Conservation (phyloP, 2,329 filamentous ascomycete genomes). For the Cladosporium phlei region DNA sequence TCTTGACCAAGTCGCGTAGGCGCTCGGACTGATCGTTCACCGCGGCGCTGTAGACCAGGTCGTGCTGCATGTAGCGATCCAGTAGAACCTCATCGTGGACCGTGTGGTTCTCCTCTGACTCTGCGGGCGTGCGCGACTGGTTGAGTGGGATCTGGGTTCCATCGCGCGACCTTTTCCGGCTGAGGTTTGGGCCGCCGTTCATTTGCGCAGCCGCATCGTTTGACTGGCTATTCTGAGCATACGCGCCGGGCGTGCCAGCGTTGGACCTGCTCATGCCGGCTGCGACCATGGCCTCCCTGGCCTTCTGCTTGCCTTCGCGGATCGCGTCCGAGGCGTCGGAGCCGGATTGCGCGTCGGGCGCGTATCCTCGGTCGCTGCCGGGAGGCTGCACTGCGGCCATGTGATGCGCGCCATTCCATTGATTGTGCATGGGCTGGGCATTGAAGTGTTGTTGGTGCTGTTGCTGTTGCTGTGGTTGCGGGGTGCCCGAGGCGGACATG, state of each 20-base stretch:
- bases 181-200: slow-evolving; percentile 38
- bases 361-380: slow-evolving; percentile 18
- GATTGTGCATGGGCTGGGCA: slow-evolving; percentile 13
- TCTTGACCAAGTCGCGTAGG: slow-evolving; percentile 47
- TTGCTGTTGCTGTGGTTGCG: slow-evolving; percentile 7
- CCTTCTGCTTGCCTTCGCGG: slow-evolving; percentile 56
- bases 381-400: slow-evolving; percentile 22
- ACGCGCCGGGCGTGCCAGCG: slow-evolving; percentile 17
- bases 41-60: slow-evolving; percentile 55
- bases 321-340: slow-evolving; percentile 41
- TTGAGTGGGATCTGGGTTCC: slow-evolving; percentile 49
- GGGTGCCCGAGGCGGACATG: slow-evolving; percentile 15
- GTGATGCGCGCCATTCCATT: slow-evolving; percentile 14
- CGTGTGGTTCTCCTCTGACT: slow-evolving; percentile 17
- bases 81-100: slow-evolving; percentile 41
- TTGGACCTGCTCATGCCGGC: slow-evolving; percentile 37
- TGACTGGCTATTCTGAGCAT: slow-evolving; percentile 15
- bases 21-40: slow-evolving; percentile 44
- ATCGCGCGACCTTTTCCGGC: slow-evolving; percentile 57
- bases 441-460: slow-evolving; percentile 14
- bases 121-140: slow-evolving; percentile 12
- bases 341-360: slow-evolving; percentile 17
- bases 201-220: slow-evolving; percentile 21
- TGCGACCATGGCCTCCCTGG: slow-evolving; percentile 54
- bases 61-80: slow-evolving; percentile 61